A percentile compares a stretch with the other conserved stretches of the same genome.
Evolutionary conservation across 2,329 filamentous ascomycete genomes (phyloP).

Genomic region (Aspergillus versicolor): DNA sequence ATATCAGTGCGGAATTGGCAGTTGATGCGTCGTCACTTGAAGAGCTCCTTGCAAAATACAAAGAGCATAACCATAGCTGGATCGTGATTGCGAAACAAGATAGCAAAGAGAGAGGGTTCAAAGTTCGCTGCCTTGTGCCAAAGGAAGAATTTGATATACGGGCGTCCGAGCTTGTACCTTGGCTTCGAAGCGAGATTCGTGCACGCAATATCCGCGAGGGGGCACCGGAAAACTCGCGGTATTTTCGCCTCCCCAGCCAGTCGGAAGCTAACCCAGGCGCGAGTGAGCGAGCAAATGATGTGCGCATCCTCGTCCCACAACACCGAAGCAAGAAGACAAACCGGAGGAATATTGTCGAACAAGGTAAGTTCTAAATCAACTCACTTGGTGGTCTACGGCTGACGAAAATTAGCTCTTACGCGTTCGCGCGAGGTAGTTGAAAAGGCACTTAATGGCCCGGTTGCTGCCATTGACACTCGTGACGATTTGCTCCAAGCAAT

Average conservation of each 20-base stretch:
- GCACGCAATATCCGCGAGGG: conserved; percentile 68
- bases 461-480: conserved; percentile 83
- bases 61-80: conserved; percentile 81
- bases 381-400: conserved; percentile 1
- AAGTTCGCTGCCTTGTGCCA: conserved; percentile 73
- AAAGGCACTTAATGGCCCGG: conserved; percentile 72
- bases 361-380: conserved; percentile 54
- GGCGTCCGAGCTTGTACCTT: conserved; percentile 69
- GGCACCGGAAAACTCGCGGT: conserved; percentile 43
- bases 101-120: conserved; percentile 59
- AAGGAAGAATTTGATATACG: conserved; percentile 82
- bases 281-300: conserved; percentile 63
- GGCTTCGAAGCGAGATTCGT: conserved; percentile 78
- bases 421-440: conserved; percentile 63
- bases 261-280: conserved; percentile 34
- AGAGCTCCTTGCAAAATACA: conserved; percentile 65
- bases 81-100: conserved; percentile 79
- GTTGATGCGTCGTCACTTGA: conserved; percentile 75
- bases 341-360: conserved; percentile 79
- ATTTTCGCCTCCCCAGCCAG: conserved; percentile 41
- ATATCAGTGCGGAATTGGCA: conserved; percentile 85
- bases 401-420: conserved; percentile 46
- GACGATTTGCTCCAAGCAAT: conserved; percentile 80
- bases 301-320: conserved; percentile 78
- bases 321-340: conserved; percentile 91